phyloP scores from a whole-genome alignment of 352 stramenopile genomes.

The Blastocystis sp. region DNA sequence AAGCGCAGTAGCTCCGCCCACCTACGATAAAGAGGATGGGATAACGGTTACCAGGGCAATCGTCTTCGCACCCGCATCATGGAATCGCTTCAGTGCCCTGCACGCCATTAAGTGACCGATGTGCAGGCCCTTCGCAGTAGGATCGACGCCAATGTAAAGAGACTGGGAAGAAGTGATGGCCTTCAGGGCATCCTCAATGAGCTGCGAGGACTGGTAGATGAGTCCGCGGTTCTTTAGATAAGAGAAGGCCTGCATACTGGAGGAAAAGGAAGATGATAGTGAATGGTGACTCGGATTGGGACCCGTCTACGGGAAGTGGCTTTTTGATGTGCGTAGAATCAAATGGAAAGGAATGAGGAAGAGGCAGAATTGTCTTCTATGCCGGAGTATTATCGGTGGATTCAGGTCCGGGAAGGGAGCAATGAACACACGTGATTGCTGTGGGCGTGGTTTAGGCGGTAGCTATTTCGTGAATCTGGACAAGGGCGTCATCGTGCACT shows the following conservation, averaged over 20 bases:
- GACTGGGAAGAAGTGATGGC: slow-evolving; percentile 3
- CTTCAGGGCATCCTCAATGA: slow-evolving; percentile 47
- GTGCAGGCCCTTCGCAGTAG: slow-evolving; percentile 85
- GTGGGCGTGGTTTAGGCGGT: too few relatives aligned
- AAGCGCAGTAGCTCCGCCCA: slow-evolving; percentile 81
- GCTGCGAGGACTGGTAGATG: slow-evolving; percentile 40
- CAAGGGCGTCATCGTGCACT: too few relatives aligned
- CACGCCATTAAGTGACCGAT: slow-evolving; percentile 83
- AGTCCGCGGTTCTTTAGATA: slow-evolving; percentile 39
- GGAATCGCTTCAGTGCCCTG: slow-evolving; percentile 82
- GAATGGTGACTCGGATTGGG: not conserved
- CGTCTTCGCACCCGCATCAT: slow-evolving; percentile 81
- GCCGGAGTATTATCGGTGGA: not conserved
- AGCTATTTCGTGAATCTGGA: too few relatives aligned
- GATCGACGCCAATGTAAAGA: slow-evolving; percentile 79
- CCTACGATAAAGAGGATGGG: slow-evolving; percentile 70
- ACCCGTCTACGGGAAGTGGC: not conserved
- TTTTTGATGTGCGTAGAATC: not conserved
- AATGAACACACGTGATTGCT: not conserved
- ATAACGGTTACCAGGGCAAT: slow-evolving; percentile 83
- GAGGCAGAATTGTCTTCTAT: not conserved
- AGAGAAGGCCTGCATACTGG: slow-evolving; percentile 14
- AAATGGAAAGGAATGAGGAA: not conserved
- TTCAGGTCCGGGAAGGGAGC: not conserved
- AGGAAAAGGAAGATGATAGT: not conserved